These are phyloP conservation scores for Mortierella sp. DNA, from an alignment of 371 early-diverging fungal genomes.

Conservation along the genomic window DNA sequence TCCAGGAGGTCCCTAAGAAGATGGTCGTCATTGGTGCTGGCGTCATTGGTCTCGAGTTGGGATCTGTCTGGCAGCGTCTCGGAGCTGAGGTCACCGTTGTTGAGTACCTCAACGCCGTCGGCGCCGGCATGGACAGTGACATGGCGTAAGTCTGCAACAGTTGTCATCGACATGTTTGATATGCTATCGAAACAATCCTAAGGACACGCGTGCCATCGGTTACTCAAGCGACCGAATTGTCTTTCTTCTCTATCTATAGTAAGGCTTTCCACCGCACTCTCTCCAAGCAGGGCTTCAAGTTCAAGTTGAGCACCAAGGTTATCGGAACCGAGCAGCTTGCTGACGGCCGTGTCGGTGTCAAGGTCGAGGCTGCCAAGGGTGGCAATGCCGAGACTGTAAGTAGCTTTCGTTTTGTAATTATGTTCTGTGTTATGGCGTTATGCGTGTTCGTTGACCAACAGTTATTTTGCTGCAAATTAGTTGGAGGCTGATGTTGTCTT, in stretches of 20 bases:
- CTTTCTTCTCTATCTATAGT: slow-evolving; percentile 46
- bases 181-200: background rate
- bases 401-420: slow-evolving; percentile 15
- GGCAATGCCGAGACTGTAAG: slow-evolving; percentile 83
- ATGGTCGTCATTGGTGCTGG: slow-evolving; percentile 99
- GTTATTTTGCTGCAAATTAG: slow-evolving; percentile 47
- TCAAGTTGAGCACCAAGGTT: slow-evolving; percentile 98
- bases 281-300: slow-evolving; percentile 97
- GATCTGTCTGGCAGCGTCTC: slow-evolving; percentile 97
- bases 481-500: slow-evolving; percentile 94
- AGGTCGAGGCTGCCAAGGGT: slow-evolving; percentile 92
- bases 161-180: background rate
- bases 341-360: slow-evolving; percentile 90
- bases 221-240: background rate
- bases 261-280: slow-evolving; percentile 93
- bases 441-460: background rate
- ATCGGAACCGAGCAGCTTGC: slow-evolving; percentile 83
- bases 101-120: slow-evolving; percentile 94
- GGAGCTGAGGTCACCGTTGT: slow-evolving; percentile 97
- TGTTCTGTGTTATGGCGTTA: background rate
- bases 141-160: slow-evolving; percentile 74
- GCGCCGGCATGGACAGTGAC: slow-evolving; percentile 98
- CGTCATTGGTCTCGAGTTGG: slow-evolving; percentile 98
- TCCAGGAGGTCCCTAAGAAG: slow-evolving; percentile 95
- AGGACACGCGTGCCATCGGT: background rate